Evolutionary conservation across 257 asterid species (phyloP), one percentile per base, ranked within the genome.

Genomic region (Verbascum thapsus): DNA sequence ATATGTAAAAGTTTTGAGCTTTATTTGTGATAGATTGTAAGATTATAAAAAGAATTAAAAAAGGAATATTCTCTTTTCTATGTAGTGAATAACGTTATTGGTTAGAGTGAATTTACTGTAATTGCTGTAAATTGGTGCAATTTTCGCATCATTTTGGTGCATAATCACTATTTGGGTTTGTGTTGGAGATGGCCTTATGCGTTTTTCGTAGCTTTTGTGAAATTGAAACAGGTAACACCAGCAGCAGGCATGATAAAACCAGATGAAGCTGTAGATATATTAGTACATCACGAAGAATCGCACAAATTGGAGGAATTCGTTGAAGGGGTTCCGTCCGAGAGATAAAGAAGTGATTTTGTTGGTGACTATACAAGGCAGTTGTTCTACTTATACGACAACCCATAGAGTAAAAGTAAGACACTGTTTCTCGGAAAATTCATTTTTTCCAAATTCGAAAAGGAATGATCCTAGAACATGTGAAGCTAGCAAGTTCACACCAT

Each of bases 211-310:
- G n/a, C 1, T 43, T 43, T 0, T 43, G 18, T 6, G 0, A 10
- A 3, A 3, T 40, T 20, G 17, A 63, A 54, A 42, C 76, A 94
- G 99, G 96, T 94, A 15, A 75, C 81, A 7, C 97, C 96, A 8
- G 95, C 89, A 8, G 89, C 90, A 5, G 98, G 98, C 43, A 41
- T 78, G 50, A 71, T 94, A 41, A 81, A 63, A 63, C 88, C 96
- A 0, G 88, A 85, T 58, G 89, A 94, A 69, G 79, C 49, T 0
- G 78, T 64, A 5, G 96, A 90, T 49, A 76, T 94, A 42, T 72
- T 70, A 5, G 45, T 85, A 68, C 95, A 76, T 50, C 98, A 94
- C 32, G 83, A 85, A 55, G 99, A 87, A 66, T 72, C 70, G 68
- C 84, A 78, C 75, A 83, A 78, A 32, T 52, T 76, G 73, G 97